These are phyloP conservation scores for Torrubiellomyces zombiae DNA, from an alignment of 2,329 filamentous ascomycete species.

Conservation along the genomic window DNA sequence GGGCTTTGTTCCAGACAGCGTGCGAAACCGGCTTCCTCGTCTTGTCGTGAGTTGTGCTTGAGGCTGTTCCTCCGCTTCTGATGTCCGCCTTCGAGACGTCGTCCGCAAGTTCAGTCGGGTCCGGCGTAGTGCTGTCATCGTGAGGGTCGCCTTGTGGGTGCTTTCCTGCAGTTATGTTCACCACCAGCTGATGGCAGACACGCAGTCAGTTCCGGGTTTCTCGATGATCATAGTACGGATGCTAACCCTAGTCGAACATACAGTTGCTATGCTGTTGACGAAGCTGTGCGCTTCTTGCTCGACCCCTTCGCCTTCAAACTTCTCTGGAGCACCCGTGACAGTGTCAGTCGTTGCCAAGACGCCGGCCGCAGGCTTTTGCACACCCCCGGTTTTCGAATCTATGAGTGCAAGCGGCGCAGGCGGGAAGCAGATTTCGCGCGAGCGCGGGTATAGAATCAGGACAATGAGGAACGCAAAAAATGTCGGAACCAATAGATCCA, in stretches of 20 bases:
- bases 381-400: constrained; percentile 48
- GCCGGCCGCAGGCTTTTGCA: constrained; percentile 62
- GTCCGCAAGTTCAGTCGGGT: constrained; percentile 19
- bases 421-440: constrained; percentile 52
- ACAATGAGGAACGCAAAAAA: constrained; percentile 41
- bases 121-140: constrained; percentile 38
- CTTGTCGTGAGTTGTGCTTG: constrained; percentile 40
- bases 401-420: constrained; percentile 63
- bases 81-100: constrained; percentile 23
- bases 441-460: constrained; percentile 48
- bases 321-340: constrained; percentile 66
- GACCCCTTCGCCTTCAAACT: constrained; percentile 67
- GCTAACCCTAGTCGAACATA: constrained; percentile 13
- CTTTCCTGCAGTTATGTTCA: constrained; percentile 62
- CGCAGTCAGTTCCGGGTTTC: too few species aligned
- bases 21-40: constrained; percentile 64
- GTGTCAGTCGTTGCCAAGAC: constrained; percentile 62
- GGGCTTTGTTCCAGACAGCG: constrained; percentile 60
- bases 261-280: constrained; percentile 45
- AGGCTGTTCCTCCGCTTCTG: constrained; percentile 27
- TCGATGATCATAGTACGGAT: too few species aligned
- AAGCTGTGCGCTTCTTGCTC: constrained; percentile 74
- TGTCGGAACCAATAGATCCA: constrained; percentile 53
- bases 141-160: constrained; percentile 49
- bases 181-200: constrained; percentile 35